Evolutionary conservation across 116 monocot genomes (phyloP).

Genomic region (Thalassia testudinum): DNA sequence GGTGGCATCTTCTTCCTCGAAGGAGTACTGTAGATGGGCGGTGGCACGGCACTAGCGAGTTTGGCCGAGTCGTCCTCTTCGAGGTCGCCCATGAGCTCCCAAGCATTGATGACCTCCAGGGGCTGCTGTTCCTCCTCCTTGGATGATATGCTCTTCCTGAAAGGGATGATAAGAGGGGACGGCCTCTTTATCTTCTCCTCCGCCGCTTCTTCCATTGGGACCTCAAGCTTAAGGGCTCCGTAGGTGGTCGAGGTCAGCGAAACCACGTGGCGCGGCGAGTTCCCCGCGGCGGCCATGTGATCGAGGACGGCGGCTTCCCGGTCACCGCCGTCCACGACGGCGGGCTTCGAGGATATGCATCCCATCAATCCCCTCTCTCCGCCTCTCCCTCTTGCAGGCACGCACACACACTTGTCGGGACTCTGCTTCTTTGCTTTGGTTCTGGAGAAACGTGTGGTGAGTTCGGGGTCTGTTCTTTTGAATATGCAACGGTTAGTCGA

Average conservation of each 20-base stretch:
- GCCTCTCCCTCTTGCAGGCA: too few species aligned
- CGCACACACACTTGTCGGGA: too few species aligned
- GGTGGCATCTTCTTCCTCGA: too few species aligned
- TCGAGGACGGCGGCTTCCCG: too few species aligned
- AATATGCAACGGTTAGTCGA: too few species aligned
- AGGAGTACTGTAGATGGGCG: neutral
- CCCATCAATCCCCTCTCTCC: too few species aligned
- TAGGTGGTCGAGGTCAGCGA: constrained; percentile 76
- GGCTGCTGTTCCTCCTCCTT: constrained; percentile 10
- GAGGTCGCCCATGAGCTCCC: constrained; percentile 49
- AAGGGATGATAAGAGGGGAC: constrained; percentile 2
- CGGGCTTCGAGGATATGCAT: too few species aligned
- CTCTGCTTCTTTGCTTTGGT: too few species aligned
- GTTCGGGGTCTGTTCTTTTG: too few species aligned
- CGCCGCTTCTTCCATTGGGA: neutral
- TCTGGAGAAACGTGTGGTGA: too few species aligned
- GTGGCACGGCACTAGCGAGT: neutral
- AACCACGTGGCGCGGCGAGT: constrained; percentile 29
- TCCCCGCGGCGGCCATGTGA: too few species aligned
- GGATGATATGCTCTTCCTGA: constrained; percentile 16
- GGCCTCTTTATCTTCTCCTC: constrained; percentile 1
- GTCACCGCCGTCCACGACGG: too few species aligned
- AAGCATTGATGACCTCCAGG: constrained; percentile 55
- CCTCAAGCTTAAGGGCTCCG: constrained; percentile 52
- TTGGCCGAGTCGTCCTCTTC: constrained; percentile 13